A percentile compares a stretch with the other conserved stretches of the same genome.
These are phyloP conservation scores for Neltuma alba DNA, from an alignment of 306 rosid genomes.

Conservation along the genomic window DNA sequence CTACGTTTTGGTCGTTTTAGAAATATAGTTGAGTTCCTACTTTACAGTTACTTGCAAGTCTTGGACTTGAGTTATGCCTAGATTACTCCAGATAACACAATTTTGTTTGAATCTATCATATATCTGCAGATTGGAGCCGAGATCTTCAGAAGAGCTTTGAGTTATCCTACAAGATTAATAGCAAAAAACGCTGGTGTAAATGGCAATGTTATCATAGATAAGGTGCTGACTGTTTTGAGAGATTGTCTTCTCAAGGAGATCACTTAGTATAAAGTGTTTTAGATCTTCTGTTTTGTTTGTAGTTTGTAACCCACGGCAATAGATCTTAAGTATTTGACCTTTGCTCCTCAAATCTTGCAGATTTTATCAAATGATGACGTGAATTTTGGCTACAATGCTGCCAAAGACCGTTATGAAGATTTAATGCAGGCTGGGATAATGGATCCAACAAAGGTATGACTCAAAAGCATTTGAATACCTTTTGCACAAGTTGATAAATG, in stretches of 20 bases:
- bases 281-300: conserved; percentile 11
- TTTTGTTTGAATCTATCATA: conserved; percentile 10
- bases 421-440: conserved; percentile 83
- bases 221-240: conserved; percentile 58
- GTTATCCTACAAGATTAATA: conserved; percentile 79
- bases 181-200: conserved; percentile 94
- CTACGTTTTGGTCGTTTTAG: conserved; percentile 7
- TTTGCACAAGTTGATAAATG: neutral
- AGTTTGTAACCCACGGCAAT: conserved; percentile 10
- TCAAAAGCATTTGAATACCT: conserved; percentile 12
- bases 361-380: conserved; percentile 56
- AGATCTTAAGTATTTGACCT: conserved; percentile 28
- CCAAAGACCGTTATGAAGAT: conserved; percentile 77
- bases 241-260: conserved; percentile 35
- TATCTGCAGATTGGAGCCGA: conserved; percentile 86
- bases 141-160: conserved; percentile 79
- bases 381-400: conserved; percentile 84
- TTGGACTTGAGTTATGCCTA: conserved; percentile 4
- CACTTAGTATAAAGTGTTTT: conserved; percentile 16
- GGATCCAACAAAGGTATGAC: conserved; percentile 83
- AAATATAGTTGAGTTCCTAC: neutral
- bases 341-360: conserved; percentile 43
- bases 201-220: conserved; percentile 79
- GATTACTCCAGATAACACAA: conserved; percentile 21
- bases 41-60: neutral